Base-by-base conservation (phyloP, 441 rosid genomes). In the Flueggea neowawraea region DNA sequence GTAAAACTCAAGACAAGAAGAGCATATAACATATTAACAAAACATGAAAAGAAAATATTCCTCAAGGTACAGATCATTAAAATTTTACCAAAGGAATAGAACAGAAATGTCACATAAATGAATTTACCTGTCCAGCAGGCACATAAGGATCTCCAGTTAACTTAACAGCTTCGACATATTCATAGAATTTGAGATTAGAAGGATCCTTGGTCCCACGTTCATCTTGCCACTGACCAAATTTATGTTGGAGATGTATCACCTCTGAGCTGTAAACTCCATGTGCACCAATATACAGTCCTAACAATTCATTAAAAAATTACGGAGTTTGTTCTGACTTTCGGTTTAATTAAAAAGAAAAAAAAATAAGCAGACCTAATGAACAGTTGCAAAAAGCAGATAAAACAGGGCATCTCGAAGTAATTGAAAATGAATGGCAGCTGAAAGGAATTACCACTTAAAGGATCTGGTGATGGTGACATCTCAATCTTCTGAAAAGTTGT, bases 111-210 rank as follows among this genome's bases (percentile, higher is more conserved):
- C 28, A 22, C 28, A 36, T 8, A 36, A 36, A 8, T 3, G 9
- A 71, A 65, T 61, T 52, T 76, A 95, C 99, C 96, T 91, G 81
- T 67, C 99, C 97, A 70, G 96, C 97, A 54, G 99, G 97, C 16
- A 95, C 91, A 74, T 83, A 86, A 62, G 94, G 89, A 81, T 94
- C 97, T 64, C 99, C 99, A 53, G 88, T 86, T 80, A 94, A 71
- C 64, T 94, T 94, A 31, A 84, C 79, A 62, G 97, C 97, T 75
- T 95, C 97, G 33, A 91, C 96, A 70, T 95, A 95, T 75, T 95
- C 99, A 72, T 87, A 95, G 57, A 95, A 91, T 69, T 91, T 90
- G 12, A 91, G 86, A 76, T 81, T 78, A 12, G 80, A 44, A 69
- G 82, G 60, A 68, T 83, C 85, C 82, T 79, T 81, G 47, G 71